Evolutionary conservation across 768 basidiomycete genomes (phyloP).

Genomic region (Suillus occidentalis): DNA sequence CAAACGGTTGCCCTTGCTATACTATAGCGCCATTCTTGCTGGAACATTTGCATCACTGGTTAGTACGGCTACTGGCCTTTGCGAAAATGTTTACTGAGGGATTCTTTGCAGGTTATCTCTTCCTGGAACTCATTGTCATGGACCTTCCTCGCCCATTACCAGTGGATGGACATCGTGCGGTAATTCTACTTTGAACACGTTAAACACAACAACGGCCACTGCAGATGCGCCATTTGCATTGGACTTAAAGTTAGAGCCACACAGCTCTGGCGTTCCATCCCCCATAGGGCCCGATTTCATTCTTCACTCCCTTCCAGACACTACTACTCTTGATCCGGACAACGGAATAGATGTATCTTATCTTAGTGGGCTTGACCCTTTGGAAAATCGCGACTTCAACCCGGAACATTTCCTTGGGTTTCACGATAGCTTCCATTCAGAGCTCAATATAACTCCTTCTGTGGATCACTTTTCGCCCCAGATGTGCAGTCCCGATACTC

Average conservation of each 20-base stretch:
- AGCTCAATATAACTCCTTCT: too few species aligned
- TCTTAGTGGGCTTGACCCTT: neutral
- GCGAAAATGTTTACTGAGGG: neutral
- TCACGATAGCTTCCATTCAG: too few species aligned
- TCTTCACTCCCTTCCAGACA: neutral
- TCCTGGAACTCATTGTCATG: neutral
- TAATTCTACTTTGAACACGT: too few species aligned
- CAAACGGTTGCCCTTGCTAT: neutral
- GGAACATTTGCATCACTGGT: neutral
- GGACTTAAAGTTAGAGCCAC: neutral
- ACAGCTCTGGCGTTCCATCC: too few species aligned
- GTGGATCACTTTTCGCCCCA: neutral
- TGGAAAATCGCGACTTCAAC: neutral
- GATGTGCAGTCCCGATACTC: neutral
- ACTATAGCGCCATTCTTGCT: neutral
- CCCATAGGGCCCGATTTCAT: neutral
- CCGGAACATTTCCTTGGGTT: too few species aligned
- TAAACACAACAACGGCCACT: neutral
- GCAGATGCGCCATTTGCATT: neutral
- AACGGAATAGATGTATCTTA: neutral
- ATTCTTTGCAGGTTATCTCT: neutral
- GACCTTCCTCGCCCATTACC: too few species aligned
- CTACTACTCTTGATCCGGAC: neutral
- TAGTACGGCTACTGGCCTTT: neutral
- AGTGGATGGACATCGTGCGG: too few species aligned